Evolutionary conservation across 306 rosid species (phyloP).

Genomic region (Quillaja saponaria): DNA sequence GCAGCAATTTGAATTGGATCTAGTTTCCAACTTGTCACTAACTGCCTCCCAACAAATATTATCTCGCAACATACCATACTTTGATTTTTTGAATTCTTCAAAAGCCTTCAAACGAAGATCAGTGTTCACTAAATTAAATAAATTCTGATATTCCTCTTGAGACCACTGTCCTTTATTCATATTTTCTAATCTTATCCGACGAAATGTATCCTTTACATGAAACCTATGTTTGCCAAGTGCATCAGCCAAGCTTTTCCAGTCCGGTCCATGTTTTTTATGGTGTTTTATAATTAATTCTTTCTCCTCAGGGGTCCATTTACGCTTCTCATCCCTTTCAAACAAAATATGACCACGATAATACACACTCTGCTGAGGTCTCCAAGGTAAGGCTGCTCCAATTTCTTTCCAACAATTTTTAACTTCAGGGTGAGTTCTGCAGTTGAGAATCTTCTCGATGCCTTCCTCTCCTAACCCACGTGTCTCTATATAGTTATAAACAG

Average conservation of each 20-base stretch:
- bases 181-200: slow-evolving; percentile 51
- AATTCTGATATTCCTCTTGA: slow-evolving; percentile 71
- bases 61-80: slow-evolving; percentile 80
- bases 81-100: slow-evolving; percentile 43
- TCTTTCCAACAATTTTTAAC: slow-evolving; percentile 68
- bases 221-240: slow-evolving; percentile 59
- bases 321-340: slow-evolving; percentile 49
- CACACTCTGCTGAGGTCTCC: slow-evolving; percentile 41
- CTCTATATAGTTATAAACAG: slow-evolving; percentile 54
- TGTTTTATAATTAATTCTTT: slow-evolving; percentile 36
- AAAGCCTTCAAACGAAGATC: slow-evolving; percentile 59
- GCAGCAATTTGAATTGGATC: slow-evolving; percentile 48
- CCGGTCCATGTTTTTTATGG: slow-evolving; percentile 53
- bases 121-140: slow-evolving; percentile 73
- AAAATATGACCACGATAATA: slow-evolving; percentile 60
- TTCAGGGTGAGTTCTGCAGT: slow-evolving; percentile 23
- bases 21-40: slow-evolving; percentile 46
- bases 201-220: slow-evolving; percentile 76
- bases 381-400: slow-evolving; percentile 52
- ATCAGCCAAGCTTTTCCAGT: slow-evolving; percentile 58
- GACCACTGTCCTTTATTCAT: slow-evolving; percentile 49
- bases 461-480: slow-evolving; percentile 57
- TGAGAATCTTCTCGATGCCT: slow-evolving; percentile 60
- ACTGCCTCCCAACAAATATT: slow-evolving; percentile 79
- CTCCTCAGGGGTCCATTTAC: slow-evolving; percentile 65